Evolutionary conservation across 768 basidiomycete species (phyloP).

Genomic region (Phylloporus rhodoxanthus): DNA sequence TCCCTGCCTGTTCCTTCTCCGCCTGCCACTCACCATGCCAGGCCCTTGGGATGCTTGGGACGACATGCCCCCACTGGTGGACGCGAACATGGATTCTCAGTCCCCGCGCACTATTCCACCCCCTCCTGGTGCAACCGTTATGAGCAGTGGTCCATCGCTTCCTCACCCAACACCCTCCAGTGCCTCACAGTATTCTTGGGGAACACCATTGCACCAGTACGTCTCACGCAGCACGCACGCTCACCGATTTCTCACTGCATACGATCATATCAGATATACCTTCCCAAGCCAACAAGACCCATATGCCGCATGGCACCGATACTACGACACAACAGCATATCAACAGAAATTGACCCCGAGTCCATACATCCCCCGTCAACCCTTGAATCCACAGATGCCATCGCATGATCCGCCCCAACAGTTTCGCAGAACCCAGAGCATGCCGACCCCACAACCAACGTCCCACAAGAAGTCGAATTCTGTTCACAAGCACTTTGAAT

Average conservation of each 20-base stretch:
- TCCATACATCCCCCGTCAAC: conserved; percentile 27
- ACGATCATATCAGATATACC: conserved; percentile 1
- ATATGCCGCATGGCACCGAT: conserved; percentile 3
- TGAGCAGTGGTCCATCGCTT: conserved; percentile 10
- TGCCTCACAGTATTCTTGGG: conserved; percentile 11
- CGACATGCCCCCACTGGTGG: conserved; percentile 27
- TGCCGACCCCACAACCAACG: neutral
- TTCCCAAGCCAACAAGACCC: conserved; percentile 16
- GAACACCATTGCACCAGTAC: conserved; percentile 14
- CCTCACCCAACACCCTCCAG: conserved; percentile 7
- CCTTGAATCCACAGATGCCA: conserved; percentile 6
- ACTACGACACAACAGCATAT: conserved; percentile 4
- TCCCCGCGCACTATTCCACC: conserved; percentile 19
- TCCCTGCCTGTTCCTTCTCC: neutral
- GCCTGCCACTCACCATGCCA: conserved; percentile 11
- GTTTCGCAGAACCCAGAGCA: conserved; percentile 4
- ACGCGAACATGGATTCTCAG: conserved; percentile 8
- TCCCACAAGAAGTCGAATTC: conserved; percentile 4
- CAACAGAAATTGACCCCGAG: conserved; percentile 22
- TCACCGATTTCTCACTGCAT: neutral
- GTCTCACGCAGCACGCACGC: neutral
- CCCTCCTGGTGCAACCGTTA: conserved; percentile 16
- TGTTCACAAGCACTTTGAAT: conserved; percentile 5
- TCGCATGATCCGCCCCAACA: conserved; percentile 8
- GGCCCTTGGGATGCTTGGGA: conserved; percentile 12